phyloP scores from a whole-genome alignment of 2,329 filamentous ascomycete genomes.

The Pseudogymnoascus destructans region DNA sequence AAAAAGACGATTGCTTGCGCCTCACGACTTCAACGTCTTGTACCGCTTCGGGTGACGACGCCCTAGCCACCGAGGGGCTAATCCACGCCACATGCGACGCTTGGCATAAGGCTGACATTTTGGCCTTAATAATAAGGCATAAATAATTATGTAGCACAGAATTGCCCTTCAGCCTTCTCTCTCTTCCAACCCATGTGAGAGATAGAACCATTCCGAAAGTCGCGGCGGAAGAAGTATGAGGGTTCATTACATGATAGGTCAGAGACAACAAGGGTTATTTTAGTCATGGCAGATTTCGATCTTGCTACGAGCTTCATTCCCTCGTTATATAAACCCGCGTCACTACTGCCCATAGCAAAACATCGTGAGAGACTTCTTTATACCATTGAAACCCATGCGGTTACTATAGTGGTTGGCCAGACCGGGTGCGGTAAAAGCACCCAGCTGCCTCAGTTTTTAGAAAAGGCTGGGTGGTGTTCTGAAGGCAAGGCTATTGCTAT shows the following conservation, averaged over 20 bases:
- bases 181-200: constrained; percentile 4
- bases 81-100: constrained; percentile 5
- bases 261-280: background rate
- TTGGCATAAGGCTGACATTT: background rate
- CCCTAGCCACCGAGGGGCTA: constrained; percentile 8
- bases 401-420: constrained; percentile 84
- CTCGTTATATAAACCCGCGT: constrained; percentile 71
- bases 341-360: constrained; percentile 74
- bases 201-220: background rate
- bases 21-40: background rate
- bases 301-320: constrained; percentile 54
- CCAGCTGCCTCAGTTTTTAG: constrained; percentile 83
- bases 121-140: background rate
- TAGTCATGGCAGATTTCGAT: constrained; percentile 36
- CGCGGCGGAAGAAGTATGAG: background rate
- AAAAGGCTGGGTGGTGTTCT: constrained; percentile 77
- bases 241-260: background rate
- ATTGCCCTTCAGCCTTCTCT: constrained; percentile 5
- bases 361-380: constrained; percentile 72
- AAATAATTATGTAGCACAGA: background rate
- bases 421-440: constrained; percentile 95
- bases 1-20: background rate
- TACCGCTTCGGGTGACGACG: constrained; percentile 6
- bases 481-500: constrained; percentile 74
- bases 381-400: constrained; percentile 67